phyloP scores from a whole-genome alignment of 23 red algal genomes.

The Gracilaria domingensis region DNA sequence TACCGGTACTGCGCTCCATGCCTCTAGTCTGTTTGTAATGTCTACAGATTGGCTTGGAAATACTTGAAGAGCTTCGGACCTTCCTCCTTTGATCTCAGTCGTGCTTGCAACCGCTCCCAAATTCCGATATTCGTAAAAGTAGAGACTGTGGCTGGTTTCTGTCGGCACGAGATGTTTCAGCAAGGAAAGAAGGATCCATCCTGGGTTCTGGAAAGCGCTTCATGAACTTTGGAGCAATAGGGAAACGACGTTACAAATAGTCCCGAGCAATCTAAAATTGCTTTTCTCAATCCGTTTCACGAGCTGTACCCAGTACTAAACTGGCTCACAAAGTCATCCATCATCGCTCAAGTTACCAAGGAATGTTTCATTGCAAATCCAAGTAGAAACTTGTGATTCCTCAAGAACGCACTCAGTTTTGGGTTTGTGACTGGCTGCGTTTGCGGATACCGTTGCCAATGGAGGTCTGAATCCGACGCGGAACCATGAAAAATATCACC shows the following conservation, averaged over 20 bases:
- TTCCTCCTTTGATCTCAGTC: not conserved
- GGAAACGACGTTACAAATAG: not conserved
- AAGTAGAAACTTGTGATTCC: not conserved
- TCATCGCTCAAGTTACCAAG: not conserved
- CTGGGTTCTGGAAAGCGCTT: not conserved
- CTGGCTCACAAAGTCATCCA: not conserved
- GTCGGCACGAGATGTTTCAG: not conserved
- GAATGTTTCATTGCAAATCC: not conserved
- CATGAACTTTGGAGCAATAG: not conserved
- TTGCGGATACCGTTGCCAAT: no score
- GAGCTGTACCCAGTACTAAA: not conserved
- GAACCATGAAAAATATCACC: no score
- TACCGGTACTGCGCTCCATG: not conserved
- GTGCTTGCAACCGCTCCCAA: not conserved
- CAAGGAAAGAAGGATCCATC: not conserved
- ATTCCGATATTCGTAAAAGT: not conserved
- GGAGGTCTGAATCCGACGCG: no score
- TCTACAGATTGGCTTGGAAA: no score
- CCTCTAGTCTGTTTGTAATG: not conserved
- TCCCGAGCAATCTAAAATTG: not conserved
- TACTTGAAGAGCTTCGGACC: not conserved
- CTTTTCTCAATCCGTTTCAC: not conserved
- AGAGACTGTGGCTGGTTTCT: not conserved
- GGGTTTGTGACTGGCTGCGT: not conserved
- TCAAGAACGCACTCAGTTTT: not conserved